A percentile compares a stretch with the other conserved stretches of the same genome.
Conservation (phyloP, 352 stramenopile species). For the Halophytophthora batemanensis region DNA sequence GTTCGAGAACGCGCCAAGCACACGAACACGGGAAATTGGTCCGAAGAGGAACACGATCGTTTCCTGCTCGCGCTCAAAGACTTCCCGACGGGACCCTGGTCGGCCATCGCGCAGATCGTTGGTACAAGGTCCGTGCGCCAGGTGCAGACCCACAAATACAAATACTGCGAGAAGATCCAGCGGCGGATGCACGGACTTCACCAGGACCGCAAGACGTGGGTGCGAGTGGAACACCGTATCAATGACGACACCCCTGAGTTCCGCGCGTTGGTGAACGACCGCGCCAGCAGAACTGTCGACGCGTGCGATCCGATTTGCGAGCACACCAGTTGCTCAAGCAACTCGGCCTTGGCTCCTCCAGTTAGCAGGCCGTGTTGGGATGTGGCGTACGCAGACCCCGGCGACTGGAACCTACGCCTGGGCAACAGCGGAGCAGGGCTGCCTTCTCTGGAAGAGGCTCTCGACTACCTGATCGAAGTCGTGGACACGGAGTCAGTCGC, state of each 20-base stretch:
- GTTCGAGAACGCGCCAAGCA: no score
- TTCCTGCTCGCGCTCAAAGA: constrained; percentile 28
- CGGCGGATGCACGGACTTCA: constrained; percentile 26
- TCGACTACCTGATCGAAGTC: no score
- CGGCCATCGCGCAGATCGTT: constrained; percentile 20
- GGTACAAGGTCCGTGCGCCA: constrained; percentile 29
- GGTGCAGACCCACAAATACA: constrained; percentile 21
- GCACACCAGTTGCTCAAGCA: no score
- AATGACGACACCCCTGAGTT: constrained; percentile 17
- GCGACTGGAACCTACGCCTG: no score
- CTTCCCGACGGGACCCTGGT: constrained; percentile 36
- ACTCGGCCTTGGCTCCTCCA: no score
- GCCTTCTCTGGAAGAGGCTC: no score
- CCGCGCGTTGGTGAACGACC: constrained; percentile 10
- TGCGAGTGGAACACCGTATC: constrained; percentile 25
- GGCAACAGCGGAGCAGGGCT: no score
- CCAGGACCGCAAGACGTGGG: constrained; percentile 19
- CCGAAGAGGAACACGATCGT: constrained; percentile 33
- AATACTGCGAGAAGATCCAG: constrained; percentile 41
- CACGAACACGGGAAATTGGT: constrained; percentile 23
- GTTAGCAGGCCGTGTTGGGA: no score
- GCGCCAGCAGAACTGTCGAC: no score
- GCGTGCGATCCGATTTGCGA: no score
- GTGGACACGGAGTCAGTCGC: no score
- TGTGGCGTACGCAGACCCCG: no score